phyloP scores from a whole-genome alignment of 108 stramenopile genomes.

The Bacterosira constricta region DNA sequence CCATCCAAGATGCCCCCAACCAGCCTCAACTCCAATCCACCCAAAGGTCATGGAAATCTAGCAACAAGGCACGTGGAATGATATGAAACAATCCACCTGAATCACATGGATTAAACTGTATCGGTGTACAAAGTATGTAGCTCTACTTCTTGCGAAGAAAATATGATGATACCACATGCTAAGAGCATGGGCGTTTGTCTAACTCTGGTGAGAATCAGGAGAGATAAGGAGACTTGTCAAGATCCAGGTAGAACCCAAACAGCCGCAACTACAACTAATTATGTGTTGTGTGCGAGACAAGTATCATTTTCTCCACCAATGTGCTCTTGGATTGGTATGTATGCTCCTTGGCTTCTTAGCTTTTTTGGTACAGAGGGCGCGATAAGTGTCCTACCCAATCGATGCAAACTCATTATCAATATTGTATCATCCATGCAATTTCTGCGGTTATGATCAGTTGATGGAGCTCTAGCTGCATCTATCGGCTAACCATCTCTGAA shows the following conservation, averaged over 20 bases:
- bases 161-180: background rate
- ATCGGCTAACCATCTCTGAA: too few relatives aligned
- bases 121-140: background rate
- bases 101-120: background rate
- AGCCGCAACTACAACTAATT: background rate
- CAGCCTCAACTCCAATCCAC: too few relatives aligned
- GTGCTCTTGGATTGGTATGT: too few relatives aligned
- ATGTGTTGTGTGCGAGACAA: background rate
- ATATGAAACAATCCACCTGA: background rate
- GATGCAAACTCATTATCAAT: slow-evolving; percentile 1
- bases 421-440: background rate
- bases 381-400: background rate
- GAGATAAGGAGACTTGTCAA: background rate
- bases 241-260: background rate
- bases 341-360: too few relatives aligned
- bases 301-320: background rate
- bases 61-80: background rate
- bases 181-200: background rate
- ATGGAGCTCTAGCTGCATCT: too few relatives aligned
- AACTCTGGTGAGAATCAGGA: background rate
- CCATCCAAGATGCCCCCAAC: background rate
- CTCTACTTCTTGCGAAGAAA: background rate
- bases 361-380: background rate
- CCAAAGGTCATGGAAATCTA: background rate
- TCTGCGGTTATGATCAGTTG: too few relatives aligned